Base-by-base conservation (phyloP, 768 basidiomycete species). In the Xanthoconium purpureum region DNA sequence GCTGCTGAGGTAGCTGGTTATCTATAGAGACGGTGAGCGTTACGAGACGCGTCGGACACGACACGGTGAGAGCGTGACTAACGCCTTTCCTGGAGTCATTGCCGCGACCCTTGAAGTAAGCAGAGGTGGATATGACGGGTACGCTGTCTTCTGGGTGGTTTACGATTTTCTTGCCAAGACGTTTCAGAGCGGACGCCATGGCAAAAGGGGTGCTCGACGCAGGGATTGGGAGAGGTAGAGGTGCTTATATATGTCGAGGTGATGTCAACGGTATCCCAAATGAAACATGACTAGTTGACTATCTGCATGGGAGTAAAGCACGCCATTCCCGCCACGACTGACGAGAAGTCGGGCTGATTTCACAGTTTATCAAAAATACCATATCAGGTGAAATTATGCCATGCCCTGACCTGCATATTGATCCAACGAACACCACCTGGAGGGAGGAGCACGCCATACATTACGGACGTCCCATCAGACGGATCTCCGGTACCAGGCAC, bases 71-170 rank as follows among this genome's bases (percentile, higher is more conserved):
- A 4, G 24, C 24, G 24, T 24, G 35, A 57, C 62, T 52, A 62
- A 89, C 89, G 28, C 72, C 73, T 38, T 69, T 74, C 54, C 72
- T 77, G 1, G 88, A 87, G 54, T 83, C 69, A 7, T 58, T 57
- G 32, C 75, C 61, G 46, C 77, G 72, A 20, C 68, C 63, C 11
- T 64, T 63, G 42, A 85, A 47, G 74, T 82, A 92, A 48, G 87
- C 80, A 9, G 73, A 71, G 39, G 78, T 74, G n/a, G 86, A 80
- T 45, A 90, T 74, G 42, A 85, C 74, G 24, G 86, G 82, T 7
- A 85, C 80, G 11, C 70, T 66, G 9, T 83, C 73, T 52, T 89
- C 85, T 9, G 86, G 84, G 62, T 86, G 77, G 8, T 73, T 81
- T 45, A 91, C 77, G 42, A 84, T 58, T 46, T 76, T 78, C 71